Base-by-base conservation (phyloP, 2,329 filamentous ascomycete species). In the Sporothrix schenckii region DNA sequence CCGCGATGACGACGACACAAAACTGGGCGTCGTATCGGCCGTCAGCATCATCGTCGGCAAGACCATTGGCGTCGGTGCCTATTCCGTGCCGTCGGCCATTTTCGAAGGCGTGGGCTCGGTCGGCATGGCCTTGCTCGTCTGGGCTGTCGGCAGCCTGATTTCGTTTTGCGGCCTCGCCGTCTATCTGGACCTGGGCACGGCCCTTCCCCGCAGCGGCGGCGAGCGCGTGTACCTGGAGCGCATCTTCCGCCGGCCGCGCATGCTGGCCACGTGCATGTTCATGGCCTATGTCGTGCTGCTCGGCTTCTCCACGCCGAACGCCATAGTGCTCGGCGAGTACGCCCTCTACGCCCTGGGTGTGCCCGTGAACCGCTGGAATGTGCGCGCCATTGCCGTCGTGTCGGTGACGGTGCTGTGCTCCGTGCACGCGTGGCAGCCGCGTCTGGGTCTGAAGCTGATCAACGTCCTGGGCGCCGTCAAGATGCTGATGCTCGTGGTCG, bases 51-150 rank as follows among this genome's bases (percentile, higher is more conserved):
- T 80, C 41, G 75, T 80, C 10, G 78, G 78, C 47, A 80, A 80
- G 72, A 80, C 79, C 0, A 74, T 83, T 30, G 81, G 82, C 2
- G 77, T 81, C 11, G 80, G 83, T 72, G 79, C 86, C 30, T 88
- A 87, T 74, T 86, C 85, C 0, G 86, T 86, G 0, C 86, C 86
- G 0, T 83, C 83, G 1, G 84, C 85, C n/a, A 85, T 88, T 63
- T 86, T 86, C 71, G 80, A 81, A 9, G 82, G 83, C 0, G 83
- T 85, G 1, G 85, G 86, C 0, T 86, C 82, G 9, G 85, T 87
- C 4, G 86, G 86, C 2, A 81, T 86, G 58, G 80, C 82, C 9
- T 77, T 88, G 16, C 79, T 85, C 60, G 77, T 88, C 24, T 88
- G 86, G 86, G 80, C 86, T 1, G 77, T 87, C 11, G 86, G 84